Base-by-base conservation (phyloP, 2,329 filamentous ascomycete species). In the Neoascochyta sp. region DNA sequence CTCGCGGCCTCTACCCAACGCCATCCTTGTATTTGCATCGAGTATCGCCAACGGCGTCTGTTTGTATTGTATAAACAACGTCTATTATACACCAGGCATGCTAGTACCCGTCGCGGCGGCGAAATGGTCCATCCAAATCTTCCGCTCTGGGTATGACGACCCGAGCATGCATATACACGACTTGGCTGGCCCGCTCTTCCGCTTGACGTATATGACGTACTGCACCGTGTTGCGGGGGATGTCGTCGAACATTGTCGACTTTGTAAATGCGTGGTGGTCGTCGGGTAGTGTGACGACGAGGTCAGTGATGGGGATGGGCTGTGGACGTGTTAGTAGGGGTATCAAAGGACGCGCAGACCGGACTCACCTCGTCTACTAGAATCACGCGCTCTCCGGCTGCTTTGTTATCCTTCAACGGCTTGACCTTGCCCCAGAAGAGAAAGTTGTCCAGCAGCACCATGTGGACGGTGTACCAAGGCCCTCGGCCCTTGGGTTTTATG, bases 361-460 rank as follows among this genome's bases (percentile, higher is more conserved):
- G 3, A 44, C 47, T 30, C 24, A 52, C 46, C 19, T 34, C 30
- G n/a, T 54, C 49, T 8, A 47, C 16, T 14, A 50, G 36, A 6
- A 43, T n/a, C 5, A 48, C 15, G 3, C 34, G 45, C 7, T 50
- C 42, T 1, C 33, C 23, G 1, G 9, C 9, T 1, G 16, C 36
- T 14, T 41, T 48, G 33, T 18, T 35, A 26, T 47, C 36, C 34
- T 50, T 49, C 9, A 40, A 43, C 10, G 41, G 18, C 17, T 56
- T 58, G 6, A 46, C 22, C 16, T 46, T 53, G 4, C 52, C 57
- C 57, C 54, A 59, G 7, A 59, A 32, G 9, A 59, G 29, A 25
- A 38, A 52, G 24, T 60, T 54, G 16, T 61, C 53, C 2, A 61
- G 36, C 12, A 59, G 35, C 5, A 58, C 33, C 11, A 38, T 51